phyloP scores from a whole-genome alignment of 441 rosid species.

The Brassica balearica region DNA sequence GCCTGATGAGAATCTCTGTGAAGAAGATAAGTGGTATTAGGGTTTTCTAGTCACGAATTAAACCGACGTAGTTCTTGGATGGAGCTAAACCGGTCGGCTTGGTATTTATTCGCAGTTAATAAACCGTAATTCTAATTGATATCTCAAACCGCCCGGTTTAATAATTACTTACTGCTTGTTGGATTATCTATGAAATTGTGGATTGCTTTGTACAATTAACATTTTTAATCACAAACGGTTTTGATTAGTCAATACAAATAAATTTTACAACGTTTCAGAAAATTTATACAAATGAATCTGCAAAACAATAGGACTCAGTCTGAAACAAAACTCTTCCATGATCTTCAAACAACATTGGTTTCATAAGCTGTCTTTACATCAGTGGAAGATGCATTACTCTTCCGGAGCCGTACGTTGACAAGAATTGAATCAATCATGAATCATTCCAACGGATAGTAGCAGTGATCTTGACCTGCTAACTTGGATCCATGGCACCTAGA shows the following conservation, averaged over 20 bases:
- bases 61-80: neutral
- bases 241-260: neutral
- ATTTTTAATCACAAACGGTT: neutral
- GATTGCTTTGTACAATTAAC: neutral
- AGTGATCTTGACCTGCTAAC: constrained; percentile 91
- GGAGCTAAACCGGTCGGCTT: neutral
- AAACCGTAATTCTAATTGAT: neutral
- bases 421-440: constrained; percentile 63
- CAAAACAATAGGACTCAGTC: neutral
- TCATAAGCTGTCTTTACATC: constrained; percentile 48
- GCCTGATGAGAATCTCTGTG: neutral
- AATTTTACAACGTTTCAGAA: neutral
- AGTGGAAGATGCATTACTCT: constrained; percentile 32
- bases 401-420: constrained; percentile 69
- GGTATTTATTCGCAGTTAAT: neutral
- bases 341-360: constrained; percentile 5
- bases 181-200: neutral
- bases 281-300: constrained; percentile 18
- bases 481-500: constrained; percentile 96
- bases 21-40: neutral
- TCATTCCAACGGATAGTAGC: constrained; percentile 61
- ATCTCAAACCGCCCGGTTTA: neutral
- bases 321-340: neutral
- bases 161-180: no score
- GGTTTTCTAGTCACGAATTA: constrained; percentile 6